Conservation (phyloP, 305 asterid species). For the Ilex paraguariensis region DNA sequence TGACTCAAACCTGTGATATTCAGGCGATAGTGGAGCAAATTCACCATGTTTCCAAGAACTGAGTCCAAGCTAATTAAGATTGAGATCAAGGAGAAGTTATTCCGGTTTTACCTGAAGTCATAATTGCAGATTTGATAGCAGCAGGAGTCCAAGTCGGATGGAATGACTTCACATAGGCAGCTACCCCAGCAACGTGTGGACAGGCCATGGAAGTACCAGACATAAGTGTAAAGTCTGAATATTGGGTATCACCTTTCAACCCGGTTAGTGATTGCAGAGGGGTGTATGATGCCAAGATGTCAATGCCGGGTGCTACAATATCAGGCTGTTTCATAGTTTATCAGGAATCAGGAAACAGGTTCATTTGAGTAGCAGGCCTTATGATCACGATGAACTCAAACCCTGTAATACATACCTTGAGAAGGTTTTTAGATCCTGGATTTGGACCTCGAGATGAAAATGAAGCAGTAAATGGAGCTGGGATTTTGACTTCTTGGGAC, state of each 20-base stretch:
- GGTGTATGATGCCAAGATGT: constrained; percentile 83
- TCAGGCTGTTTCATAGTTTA: constrained; percentile 60
- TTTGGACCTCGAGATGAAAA: constrained; percentile 94
- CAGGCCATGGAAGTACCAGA: constrained; percentile 97
- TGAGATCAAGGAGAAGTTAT: not conserved
- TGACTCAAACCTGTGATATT: no score
- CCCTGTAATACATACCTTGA: constrained; percentile 45
- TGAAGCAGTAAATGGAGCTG: constrained; percentile 75
- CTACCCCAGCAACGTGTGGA: constrained; percentile 79
- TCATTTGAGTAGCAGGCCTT: no score
- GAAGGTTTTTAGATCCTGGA: constrained; percentile 49
- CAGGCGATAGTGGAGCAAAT: no score
- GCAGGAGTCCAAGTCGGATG: constrained; percentile 86
- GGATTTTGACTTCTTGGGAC: constrained; percentile 55
- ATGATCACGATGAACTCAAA: no score
- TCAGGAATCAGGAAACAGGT: no score
- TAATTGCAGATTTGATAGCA: constrained; percentile 78
- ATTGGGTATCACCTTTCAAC: constrained; percentile 58
- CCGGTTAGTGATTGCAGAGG: constrained; percentile 70
- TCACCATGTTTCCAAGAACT: no score
- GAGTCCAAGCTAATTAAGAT: no score
- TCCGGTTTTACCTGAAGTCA: constrained; percentile 59
- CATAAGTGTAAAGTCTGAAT: constrained; percentile 72
- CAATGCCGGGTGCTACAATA: constrained; percentile 80
- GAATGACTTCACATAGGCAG: constrained; percentile 89